Conservation (phyloP, 208 protist species). For the Leishmania lainsoni region DNA sequence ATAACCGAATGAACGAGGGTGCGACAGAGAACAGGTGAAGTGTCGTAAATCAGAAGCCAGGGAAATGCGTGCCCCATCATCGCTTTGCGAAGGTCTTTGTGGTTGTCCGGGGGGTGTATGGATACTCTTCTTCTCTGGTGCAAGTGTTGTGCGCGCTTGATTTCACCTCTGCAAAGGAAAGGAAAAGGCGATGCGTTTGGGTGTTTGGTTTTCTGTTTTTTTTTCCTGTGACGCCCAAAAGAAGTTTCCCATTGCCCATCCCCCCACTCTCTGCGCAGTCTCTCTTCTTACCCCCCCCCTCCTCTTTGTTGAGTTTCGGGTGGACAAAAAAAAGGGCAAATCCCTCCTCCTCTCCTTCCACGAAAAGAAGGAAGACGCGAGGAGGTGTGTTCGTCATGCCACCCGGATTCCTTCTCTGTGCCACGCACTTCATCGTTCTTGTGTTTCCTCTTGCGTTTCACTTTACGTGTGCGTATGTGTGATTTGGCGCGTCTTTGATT, state of each 20-base stretch:
- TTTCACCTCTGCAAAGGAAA: background rate
- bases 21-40: background rate
- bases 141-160: background rate
- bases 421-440: background rate
- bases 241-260: background rate
- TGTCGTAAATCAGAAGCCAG: background rate
- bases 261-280: constrained; percentile 17
- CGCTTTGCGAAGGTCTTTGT: background rate
- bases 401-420: background rate
- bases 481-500: background rate
- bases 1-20: constrained; percentile 4
- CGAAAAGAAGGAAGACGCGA: background rate
- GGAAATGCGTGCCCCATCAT: background rate
- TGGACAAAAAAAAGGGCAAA: background rate
- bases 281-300: background rate
- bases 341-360: background rate
- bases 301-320: background rate
- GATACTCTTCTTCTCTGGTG: background rate
- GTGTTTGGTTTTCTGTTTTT: background rate
- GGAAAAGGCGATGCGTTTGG: background rate
- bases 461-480: background rate
- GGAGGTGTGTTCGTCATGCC: background rate
- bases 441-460: background rate
- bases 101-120: background rate
- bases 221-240: background rate